Evolutionary conservation across 305 asterid genomes (phyloP).

Genomic region (Euphrasia arctica): DNA sequence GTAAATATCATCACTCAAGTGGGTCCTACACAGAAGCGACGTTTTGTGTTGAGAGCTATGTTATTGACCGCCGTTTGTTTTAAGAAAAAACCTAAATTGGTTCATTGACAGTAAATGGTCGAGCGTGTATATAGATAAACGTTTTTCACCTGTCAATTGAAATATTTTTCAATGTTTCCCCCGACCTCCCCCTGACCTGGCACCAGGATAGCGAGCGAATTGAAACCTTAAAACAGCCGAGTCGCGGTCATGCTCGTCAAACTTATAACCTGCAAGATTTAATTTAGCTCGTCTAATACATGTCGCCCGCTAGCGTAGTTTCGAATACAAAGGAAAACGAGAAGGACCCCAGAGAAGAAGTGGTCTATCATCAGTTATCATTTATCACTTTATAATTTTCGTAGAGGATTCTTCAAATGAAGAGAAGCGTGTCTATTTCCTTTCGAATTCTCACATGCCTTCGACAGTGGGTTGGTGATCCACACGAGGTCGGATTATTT

Average conservation of each 20-base stretch:
- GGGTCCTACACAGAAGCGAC: constrained; percentile 46
- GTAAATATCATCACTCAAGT: constrained; percentile 29
- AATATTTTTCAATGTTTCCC: constrained; percentile 54
- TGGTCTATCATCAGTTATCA: constrained; percentile 1
- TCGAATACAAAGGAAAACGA: constrained; percentile 18
- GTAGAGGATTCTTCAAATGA: too few species aligned
- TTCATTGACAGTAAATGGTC: constrained; percentile 2
- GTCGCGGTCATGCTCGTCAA: constrained; percentile 82
- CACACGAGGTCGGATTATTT: too few species aligned
- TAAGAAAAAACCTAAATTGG: constrained; percentile 27
- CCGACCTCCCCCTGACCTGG: constrained; percentile 85
- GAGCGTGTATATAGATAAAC: constrained; percentile 24
- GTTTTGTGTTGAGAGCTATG: constrained; percentile 32
- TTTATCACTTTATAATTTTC: too few species aligned
- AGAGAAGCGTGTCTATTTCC: too few species aligned
- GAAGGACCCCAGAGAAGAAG: constrained; percentile 19
- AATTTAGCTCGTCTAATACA: constrained; percentile 39
- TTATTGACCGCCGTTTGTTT: constrained; percentile 26
- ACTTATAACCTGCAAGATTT: constrained; percentile 82
- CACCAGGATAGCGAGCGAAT: constrained; percentile 85
- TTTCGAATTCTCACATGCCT: too few species aligned
- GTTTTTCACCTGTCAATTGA: constrained; percentile 59
- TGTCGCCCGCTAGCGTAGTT: constrained; percentile 34
- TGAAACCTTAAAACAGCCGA: constrained; percentile 67
- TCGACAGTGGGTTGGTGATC: too few species aligned